Evolutionary conservation across 306 rosid species (phyloP).

Genomic region (Fagus sylvatica): DNA sequence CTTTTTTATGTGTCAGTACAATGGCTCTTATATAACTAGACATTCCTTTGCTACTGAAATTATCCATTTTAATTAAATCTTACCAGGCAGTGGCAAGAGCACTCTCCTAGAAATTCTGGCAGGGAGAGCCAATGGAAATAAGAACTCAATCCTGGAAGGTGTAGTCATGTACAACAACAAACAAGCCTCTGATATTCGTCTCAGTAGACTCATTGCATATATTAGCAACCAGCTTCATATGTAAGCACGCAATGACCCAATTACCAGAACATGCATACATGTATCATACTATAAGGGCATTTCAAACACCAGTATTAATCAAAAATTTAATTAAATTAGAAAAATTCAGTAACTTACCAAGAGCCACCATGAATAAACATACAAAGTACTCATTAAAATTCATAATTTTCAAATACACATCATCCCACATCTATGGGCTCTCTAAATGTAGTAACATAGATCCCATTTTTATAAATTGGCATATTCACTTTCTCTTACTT

Average conservation of each 20-base stretch:
- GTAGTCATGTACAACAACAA: background rate
- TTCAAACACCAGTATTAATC: background rate
- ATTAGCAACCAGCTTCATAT: background rate
- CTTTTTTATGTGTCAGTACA: background rate
- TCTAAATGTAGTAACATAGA: too few relatives aligned
- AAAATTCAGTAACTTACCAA: background rate
- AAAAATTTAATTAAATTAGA: background rate
- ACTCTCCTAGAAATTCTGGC: slow-evolving; percentile 7
- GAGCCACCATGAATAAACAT: background rate
- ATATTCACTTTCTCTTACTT: background rate
- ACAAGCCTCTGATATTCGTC: background rate
- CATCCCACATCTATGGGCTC: too few relatives aligned
- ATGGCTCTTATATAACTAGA: background rate
- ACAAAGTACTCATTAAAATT: background rate
- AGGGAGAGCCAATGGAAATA: slow-evolving; percentile 4
- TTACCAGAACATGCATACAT: background rate
- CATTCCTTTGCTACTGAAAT: background rate
- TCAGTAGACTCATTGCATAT: slow-evolving; percentile 6
- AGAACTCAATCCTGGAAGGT: background rate
- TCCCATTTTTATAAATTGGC: background rate
- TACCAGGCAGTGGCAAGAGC: slow-evolving; percentile 11
- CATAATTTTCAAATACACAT: too few relatives aligned
- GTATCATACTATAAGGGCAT: background rate
- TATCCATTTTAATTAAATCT: background rate
- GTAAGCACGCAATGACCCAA: background rate